Conservation (phyloP, 371 early-diverging fungal genomes). For the Lichtheimia ornata region DNA sequence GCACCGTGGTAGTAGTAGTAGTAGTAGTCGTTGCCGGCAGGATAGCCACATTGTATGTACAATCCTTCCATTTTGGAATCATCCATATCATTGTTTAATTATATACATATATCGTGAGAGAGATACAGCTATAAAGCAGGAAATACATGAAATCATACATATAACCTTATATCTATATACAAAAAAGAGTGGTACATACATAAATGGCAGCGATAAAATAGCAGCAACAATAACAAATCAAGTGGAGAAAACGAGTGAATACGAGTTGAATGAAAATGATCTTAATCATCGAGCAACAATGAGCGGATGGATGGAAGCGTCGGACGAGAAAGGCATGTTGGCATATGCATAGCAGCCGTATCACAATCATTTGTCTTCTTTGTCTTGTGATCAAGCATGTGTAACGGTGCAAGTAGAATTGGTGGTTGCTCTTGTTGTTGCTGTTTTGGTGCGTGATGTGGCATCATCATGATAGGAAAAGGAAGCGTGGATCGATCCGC, state of each 20-base stretch:
- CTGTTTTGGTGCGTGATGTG: too few species aligned
- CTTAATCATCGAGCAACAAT: slow-evolving; percentile 9
- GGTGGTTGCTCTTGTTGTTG: not conserved
- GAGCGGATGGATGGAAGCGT: slow-evolving; percentile 23
- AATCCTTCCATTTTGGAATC: not conserved
- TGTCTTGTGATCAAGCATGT: too few species aligned
- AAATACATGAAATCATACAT: not conserved
- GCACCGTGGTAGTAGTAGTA: not conserved
- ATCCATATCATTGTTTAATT: not conserved
- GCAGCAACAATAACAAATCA: not conserved
- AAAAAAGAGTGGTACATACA: not conserved
- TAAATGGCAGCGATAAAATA: not conserved
- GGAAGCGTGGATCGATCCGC: too few species aligned
- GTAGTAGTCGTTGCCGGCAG: not conserved
- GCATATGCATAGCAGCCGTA: too few species aligned
- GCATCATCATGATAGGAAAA: too few species aligned
- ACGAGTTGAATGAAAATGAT: not conserved
- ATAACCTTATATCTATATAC: slow-evolving; percentile 1
- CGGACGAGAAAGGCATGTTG: not conserved
- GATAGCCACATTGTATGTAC: not conserved
- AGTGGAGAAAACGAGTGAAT: not conserved
- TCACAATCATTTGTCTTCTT: too few species aligned
- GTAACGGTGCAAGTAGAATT: too few species aligned
- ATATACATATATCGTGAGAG: not conserved
- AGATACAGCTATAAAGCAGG: slow-evolving; percentile 3